Evolutionary conservation across 345 rosid genomes (phyloP).

Genomic region (Noccaea caerulescens): DNA sequence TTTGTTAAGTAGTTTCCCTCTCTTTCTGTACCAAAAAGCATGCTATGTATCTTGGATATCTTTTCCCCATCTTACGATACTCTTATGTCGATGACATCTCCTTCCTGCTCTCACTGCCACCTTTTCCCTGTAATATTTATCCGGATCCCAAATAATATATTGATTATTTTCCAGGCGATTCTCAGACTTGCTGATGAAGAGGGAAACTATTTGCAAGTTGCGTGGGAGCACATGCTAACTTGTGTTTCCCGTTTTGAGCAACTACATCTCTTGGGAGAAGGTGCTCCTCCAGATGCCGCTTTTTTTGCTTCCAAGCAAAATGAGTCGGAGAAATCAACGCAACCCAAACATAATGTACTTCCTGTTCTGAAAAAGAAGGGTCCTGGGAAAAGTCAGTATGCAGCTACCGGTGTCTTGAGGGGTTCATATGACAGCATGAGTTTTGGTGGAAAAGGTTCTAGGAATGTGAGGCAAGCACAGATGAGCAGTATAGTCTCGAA

Average conservation of each 20-base stretch:
- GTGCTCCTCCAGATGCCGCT: conserved; percentile 72
- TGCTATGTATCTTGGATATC: conserved; percentile 24
- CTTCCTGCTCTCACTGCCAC: conserved; percentile 19
- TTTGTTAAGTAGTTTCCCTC: background rate
- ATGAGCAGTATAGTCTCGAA: conserved; percentile 72
- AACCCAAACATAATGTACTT: conserved; percentile 54
- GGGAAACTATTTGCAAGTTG: conserved; percentile 85
- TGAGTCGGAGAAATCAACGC: conserved; percentile 46
- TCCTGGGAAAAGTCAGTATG: conserved; percentile 64
- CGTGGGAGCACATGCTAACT: conserved; percentile 89
- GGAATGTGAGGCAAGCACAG: conserved; percentile 66
- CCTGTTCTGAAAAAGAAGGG: conserved; percentile 79
- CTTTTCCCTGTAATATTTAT: conserved; percentile 4
- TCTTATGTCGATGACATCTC: conserved; percentile 12
- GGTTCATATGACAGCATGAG: conserved; percentile 81
- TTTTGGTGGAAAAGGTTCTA: conserved; percentile 64
- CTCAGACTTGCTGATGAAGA: conserved; percentile 82
- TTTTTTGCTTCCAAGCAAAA: conserved; percentile 68
- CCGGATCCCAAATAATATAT: conserved; percentile 12
- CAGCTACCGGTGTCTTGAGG: conserved; percentile 86
- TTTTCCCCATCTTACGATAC: conserved; percentile 14
- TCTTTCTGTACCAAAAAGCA: conserved; percentile 13
- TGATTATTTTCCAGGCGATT: conserved; percentile 62
- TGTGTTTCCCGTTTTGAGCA: conserved; percentile 95
- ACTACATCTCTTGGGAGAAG: conserved; percentile 88